Percentiles rank a stretch among this genome's conserved stretches.
Evolutionary conservation across 805 yeast genomes (phyloP).

Genomic region (Sungouiella thailandica): DNA sequence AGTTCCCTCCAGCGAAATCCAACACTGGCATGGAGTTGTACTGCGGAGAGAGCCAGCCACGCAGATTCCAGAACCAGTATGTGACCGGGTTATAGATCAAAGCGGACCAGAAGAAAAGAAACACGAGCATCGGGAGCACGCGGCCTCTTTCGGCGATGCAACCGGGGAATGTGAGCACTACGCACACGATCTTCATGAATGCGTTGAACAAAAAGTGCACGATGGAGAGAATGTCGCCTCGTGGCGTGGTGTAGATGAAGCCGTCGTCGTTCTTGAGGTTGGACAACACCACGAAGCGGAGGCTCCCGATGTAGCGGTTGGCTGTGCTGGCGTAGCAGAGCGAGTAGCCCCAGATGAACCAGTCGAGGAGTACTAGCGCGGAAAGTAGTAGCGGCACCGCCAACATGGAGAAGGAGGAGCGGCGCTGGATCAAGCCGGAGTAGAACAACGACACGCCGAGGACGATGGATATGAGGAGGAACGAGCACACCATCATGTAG

Average conservation of each 20-base stretch:
- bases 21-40: conserved; percentile 29
- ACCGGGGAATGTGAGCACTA: conserved; percentile 39
- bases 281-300: conserved; percentile 24
- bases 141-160: conserved; percentile 42
- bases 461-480: conserved; percentile 26
- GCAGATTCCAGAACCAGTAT: conserved; percentile 42
- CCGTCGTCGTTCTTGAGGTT: conserved; percentile 7
- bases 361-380: conserved; percentile 33
- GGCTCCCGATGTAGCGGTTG: conserved; percentile 31
- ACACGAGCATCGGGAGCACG: conserved; percentile 36
- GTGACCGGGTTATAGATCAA: conserved; percentile 40
- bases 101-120: conserved; percentile 35
- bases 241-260: conserved; percentile 26
- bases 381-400: conserved; percentile 29
- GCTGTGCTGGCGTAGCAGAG: conserved; percentile 32
- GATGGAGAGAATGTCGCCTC: conserved; percentile 34
- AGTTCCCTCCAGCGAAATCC: conserved; percentile 43
- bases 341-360: conserved; percentile 44
- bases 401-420: conserved; percentile 38
- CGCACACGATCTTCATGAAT: conserved; percentile 34
- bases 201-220: conserved; percentile 38
- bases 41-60: conserved; percentile 40
- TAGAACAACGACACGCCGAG: conserved; percentile 37
- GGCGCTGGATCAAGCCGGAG: conserved; percentile 39
- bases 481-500: conserved; percentile 33